Evolutionary conservation across 768 basidiomycete species (phyloP), one percentile per base, ranked within the genome.

Genomic region (Omphalotus guepiniiformis): DNA sequence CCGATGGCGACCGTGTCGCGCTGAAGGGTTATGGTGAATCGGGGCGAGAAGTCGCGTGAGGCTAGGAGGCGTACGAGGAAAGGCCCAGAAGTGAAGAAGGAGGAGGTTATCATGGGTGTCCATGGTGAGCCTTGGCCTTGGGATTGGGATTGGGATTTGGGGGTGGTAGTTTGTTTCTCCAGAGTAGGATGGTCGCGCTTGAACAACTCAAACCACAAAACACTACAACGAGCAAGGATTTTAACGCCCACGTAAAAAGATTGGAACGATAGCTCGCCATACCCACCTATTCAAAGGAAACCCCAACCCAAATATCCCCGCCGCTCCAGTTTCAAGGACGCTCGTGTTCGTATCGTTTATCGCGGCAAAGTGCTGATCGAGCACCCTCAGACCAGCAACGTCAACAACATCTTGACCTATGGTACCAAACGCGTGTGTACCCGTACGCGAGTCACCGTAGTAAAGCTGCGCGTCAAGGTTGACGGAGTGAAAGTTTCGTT

Each of bases 231-330:
- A 19, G 4, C n/a, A n/a, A n/a, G n/a, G n/a, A n/a, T n/a, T n/a
- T n/a, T n/a, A n/a, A n/a, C n/a, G n/a, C n/a, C n/a, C n/a, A n/a
- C n/a, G n/a, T n/a, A n/a, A n/a, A n/a, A n/a, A n/a, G n/a, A n/a
- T n/a, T n/a, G n/a, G n/a, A n/a, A n/a, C n/a, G n/a, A n/a, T n/a
- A n/a, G n/a, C n/a, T n/a, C n/a, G n/a, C n/a, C n/a, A n/a, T n/a
- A 46, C 27, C 7, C 15, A 84, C 85, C 85, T 88, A 52, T 83
- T 83, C 12, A 77, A 59, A 3, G 87, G 85, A 53, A 89, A 89
- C 0, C 88, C 87, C 8, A 88, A 68, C 0, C 88, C 88, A 47
- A 89, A 73, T 34, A 89, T 86, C 2, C 86, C 88, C 13, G 76
- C 72, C 15, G 78, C 70, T 1, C 78, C 78, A 1, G 74, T 77